Evolutionary conservation across 1,284 basidiomycete species (phyloP), one percentile per base, ranked within the genome.

Genomic region (Gymnopus androsaceus): DNA sequence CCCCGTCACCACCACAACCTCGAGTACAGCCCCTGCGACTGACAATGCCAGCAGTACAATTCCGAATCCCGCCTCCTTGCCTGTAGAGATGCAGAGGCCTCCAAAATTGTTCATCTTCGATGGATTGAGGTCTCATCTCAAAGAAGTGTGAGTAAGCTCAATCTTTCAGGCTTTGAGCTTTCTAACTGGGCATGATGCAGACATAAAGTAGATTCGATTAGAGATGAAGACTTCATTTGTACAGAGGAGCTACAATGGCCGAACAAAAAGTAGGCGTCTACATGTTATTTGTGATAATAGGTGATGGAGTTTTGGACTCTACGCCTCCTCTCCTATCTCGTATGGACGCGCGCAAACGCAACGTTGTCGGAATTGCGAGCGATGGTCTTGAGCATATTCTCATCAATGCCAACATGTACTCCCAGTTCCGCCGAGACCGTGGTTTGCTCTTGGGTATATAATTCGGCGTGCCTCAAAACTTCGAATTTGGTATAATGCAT

Each of bases 41-140:
- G 63, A 57, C 42, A 54, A 54, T 37, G 25, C 49, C 30, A 40
- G 4, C 23, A 37, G 38, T 21, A 50, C 30, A 12, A n/a, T n/a
- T n/a, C n/a, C n/a, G n/a, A n/a, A n/a, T n/a, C n/a, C n/a, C n/a
- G n/a, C n/a, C 45, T n/a, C 36, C 19, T 7, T 17, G 8, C 40
- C 42, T 28, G 34, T 14, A 28, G 33, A 51, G 31, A 12, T 23
- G 15, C 56, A 55, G 17, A 54, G n/a, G n/a, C n/a, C n/a, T n/a
- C 23, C 40, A 31, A 67, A 60, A 41, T 51, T 70, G 31, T 79
- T 78, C 63, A 68, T 59, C 9, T 85, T 85, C 63, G 69, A 85
- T 60, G 86, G 80, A 0, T 61, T 87, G 47, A 69, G 78, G 33
- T 85, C 82, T 21, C 87, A 88, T 61, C 62, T 81, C 54, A 83